Evolutionary conservation across 2,329 filamentous ascomycete species (phyloP).

Genomic region (Trichoderma breve): DNA sequence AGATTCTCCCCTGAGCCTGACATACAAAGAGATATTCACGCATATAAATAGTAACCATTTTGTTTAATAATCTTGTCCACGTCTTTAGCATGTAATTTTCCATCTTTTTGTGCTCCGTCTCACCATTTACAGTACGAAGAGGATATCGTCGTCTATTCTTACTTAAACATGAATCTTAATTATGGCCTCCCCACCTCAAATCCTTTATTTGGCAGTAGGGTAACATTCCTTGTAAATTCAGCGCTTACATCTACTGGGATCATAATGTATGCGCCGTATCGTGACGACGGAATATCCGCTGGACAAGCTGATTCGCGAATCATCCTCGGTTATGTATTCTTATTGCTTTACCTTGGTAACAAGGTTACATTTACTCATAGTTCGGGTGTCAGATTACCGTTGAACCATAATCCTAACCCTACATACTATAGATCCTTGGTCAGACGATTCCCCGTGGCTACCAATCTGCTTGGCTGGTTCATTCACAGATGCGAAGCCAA

Average conservation of each 20-base stretch:
- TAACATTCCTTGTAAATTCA: neutral
- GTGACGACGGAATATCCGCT: neutral
- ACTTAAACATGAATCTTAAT: neutral
- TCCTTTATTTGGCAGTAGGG: neutral
- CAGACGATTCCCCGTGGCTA: neutral
- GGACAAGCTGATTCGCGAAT: neutral
- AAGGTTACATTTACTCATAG: neutral
- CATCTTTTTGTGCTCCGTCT: neutral
- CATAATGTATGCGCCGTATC: neutral
- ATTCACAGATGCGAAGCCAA: neutral
- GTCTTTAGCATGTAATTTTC: neutral
- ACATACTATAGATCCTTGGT: neutral
- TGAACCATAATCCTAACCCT: neutral
- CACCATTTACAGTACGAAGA: neutral
- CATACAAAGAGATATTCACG: neutral
- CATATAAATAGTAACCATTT: neutral
- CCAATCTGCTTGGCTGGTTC: neutral
- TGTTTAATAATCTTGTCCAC: neutral
- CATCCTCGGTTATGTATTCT: neutral
- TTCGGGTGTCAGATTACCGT: neutral
- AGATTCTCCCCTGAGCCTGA: neutral
- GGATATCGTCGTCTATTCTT: neutral
- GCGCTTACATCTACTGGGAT: neutral
- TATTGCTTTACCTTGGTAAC: neutral
- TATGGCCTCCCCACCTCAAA: neutral